phyloP scores from a whole-genome alignment of 495 filamentous ascomycete genomes.

The Xylaria cubensis region DNA sequence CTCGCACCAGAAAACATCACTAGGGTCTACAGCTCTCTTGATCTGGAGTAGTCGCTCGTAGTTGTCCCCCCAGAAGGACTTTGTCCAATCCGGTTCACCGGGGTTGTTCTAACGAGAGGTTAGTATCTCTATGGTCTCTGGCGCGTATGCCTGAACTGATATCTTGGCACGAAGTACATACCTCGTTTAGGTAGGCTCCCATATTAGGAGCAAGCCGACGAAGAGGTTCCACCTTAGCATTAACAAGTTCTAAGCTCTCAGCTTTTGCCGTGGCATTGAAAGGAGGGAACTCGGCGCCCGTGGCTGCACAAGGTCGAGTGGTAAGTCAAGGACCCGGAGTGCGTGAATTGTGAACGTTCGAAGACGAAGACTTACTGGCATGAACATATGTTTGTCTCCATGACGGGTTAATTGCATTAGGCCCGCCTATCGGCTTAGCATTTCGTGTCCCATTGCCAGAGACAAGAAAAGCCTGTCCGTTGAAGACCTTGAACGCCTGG shows the following conservation, averaged over 20 bases:
- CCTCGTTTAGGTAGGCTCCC: background rate
- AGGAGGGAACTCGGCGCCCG: background rate
- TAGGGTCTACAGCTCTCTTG: constrained; percentile 61
- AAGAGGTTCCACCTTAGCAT: background rate
- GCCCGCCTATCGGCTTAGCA: background rate
- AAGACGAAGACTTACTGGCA: constrained; percentile 4
- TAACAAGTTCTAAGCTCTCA: background rate
- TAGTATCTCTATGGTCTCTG: background rate
- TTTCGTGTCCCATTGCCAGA: background rate
- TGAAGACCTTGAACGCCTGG: background rate
- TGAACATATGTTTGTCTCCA: background rate
- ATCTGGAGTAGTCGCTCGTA: constrained; percentile 53
- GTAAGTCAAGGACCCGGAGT: background rate
- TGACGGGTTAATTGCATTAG: background rate
- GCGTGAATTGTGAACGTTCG: background rate
- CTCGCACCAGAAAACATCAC: background rate
- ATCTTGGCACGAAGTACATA: background rate
- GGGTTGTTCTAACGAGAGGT: constrained; percentile 47
- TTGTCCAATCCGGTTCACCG: constrained; percentile 53
- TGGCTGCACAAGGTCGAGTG: background rate
- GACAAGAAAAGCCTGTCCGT: background rate
- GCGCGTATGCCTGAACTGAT: no score
- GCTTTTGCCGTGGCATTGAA: background rate
- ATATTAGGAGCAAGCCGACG: background rate
- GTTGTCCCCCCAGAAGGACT: constrained; percentile 56